phyloP scores from a whole-genome alignment of 176 grass and related monocot genomes.

The Olyra latifolia region DNA sequence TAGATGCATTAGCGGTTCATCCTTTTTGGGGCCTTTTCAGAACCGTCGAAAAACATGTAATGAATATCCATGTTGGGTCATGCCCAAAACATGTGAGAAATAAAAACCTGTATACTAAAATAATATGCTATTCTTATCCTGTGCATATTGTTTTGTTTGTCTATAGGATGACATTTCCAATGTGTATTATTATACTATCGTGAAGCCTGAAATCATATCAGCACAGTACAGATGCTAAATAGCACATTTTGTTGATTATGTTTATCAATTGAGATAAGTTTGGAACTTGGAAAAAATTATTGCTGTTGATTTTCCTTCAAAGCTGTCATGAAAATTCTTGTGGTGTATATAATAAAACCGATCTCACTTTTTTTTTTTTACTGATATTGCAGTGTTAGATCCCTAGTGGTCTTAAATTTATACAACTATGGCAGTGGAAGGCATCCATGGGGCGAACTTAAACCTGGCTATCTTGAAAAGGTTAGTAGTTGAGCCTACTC shows the following conservation, averaged over 20 bases:
- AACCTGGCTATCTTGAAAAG: constrained; percentile 88
- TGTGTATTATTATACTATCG: constrained; percentile 1
- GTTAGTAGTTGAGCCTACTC: constrained; percentile 34
- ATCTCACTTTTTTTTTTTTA: background rate
- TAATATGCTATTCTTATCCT: background rate
- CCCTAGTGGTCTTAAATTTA: constrained; percentile 85
- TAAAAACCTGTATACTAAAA: background rate
- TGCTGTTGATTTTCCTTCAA: constrained; percentile 5
- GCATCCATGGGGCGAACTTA: constrained; percentile 97
- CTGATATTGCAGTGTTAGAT: constrained; percentile 72
- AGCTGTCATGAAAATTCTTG: too few relatives aligned
- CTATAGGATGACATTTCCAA: background rate
- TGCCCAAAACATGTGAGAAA: background rate
- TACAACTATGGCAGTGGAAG: constrained; percentile 83
- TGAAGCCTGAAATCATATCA: background rate
- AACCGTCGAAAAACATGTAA: background rate
- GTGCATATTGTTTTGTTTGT: constrained; percentile 8
- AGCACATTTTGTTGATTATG: background rate
- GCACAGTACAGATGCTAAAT: background rate
- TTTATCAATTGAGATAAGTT: background rate
- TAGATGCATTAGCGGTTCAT: background rate
- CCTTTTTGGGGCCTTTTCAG: background rate
- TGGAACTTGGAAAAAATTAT: background rate
- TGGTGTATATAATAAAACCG: background rate
- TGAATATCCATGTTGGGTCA: background rate